These are phyloP conservation scores for Colletotrichum gloeosporioides DNA, from an alignment of 2,329 filamentous ascomycete genomes.

Conservation along the genomic window DNA sequence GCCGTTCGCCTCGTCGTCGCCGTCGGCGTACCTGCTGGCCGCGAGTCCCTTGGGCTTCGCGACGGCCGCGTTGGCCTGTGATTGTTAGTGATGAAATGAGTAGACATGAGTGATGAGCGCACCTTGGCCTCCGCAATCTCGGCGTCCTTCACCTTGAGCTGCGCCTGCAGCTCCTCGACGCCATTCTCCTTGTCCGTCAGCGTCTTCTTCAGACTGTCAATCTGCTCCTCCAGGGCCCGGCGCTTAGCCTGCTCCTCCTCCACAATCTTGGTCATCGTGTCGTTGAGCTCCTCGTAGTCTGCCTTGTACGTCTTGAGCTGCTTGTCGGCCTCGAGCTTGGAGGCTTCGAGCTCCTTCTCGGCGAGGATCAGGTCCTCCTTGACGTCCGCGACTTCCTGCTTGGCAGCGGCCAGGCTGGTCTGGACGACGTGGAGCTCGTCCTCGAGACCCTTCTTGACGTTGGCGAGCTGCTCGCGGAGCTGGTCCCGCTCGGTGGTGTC, in stretches of 20 bases:
- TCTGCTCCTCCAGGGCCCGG: slow-evolving; percentile 55
- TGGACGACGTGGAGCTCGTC: slow-evolving; percentile 42
- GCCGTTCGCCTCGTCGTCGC: slow-evolving; percentile 37
- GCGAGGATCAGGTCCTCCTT: slow-evolving; percentile 51
- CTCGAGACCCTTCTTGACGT: slow-evolving; percentile 52
- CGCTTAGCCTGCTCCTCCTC: slow-evolving; percentile 63
- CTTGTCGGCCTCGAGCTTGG: slow-evolving; percentile 55
- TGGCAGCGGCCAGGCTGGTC: slow-evolving; percentile 38
- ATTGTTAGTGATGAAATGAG: background rate
- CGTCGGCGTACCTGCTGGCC: slow-evolving; percentile 58
- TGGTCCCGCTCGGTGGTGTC: slow-evolving; percentile 61
- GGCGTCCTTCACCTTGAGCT: slow-evolving; percentile 67
- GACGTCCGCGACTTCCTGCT: slow-evolving; percentile 34
- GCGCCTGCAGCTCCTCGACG: slow-evolving; percentile 56
- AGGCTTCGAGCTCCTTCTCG: slow-evolving; percentile 59
- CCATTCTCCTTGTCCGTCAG: slow-evolving; percentile 54
- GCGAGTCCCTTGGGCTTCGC: slow-evolving; percentile 56
- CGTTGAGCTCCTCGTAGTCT: slow-evolving; percentile 69
- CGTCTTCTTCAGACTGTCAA: slow-evolving; percentile 50
- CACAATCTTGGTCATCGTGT: slow-evolving; percentile 64
- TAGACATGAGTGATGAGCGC: slow-evolving; percentile 24
- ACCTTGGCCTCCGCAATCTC: slow-evolving; percentile 69
- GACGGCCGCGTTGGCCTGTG: slow-evolving; percentile 50
- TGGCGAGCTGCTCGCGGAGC: slow-evolving; percentile 54
- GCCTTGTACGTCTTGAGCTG: slow-evolving; percentile 60